These are phyloP conservation scores for Trichoderma sp. DNA, from an alignment of 2,329 filamentous ascomycete species.

Conservation along the genomic window DNA sequence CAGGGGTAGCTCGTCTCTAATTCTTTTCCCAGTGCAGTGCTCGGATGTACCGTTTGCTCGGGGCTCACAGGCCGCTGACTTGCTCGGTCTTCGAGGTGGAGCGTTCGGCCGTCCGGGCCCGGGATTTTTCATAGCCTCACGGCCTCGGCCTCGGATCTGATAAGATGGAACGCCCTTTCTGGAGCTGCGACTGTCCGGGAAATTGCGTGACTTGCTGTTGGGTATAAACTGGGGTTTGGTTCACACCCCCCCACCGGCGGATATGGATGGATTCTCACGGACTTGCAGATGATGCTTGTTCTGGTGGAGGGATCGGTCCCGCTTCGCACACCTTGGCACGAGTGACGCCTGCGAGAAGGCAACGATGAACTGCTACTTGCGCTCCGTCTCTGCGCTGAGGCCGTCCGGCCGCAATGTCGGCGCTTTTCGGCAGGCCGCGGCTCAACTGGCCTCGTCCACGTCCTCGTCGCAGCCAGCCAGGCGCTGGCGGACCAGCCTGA, in stretches of 20 bases:
- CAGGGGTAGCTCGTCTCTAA: neutral
- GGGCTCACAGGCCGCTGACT: neutral
- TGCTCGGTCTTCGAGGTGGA: conserved; percentile 31
- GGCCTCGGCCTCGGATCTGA: conserved; percentile 27
- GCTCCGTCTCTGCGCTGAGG: neutral
- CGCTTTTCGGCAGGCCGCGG: conserved; percentile 18
- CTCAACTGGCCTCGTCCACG: neutral
- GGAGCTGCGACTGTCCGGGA: neutral
- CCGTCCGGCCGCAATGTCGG: neutral
- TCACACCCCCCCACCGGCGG: neutral
- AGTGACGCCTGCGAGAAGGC: neutral
- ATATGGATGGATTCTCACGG: neutral
- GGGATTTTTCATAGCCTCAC: conserved; percentile 17
- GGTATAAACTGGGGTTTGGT: conserved; percentile 18
- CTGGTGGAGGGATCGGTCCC: neutral
- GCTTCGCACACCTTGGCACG: conserved; percentile 12
- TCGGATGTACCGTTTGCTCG: neutral
- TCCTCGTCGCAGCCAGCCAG: neutral
- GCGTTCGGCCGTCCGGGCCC: conserved; percentile 13
- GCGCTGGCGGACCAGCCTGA: neutral
- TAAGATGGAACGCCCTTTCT: conserved; percentile 27
- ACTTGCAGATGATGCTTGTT: conserved; percentile 10
- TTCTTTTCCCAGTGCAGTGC: neutral
- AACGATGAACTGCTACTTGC: conserved; percentile 8
- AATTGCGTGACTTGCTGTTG: conserved; percentile 1